Base-by-base conservation (phyloP, 2,329 filamentous ascomycete genomes). In the Colletotrichum echinochloae region DNA sequence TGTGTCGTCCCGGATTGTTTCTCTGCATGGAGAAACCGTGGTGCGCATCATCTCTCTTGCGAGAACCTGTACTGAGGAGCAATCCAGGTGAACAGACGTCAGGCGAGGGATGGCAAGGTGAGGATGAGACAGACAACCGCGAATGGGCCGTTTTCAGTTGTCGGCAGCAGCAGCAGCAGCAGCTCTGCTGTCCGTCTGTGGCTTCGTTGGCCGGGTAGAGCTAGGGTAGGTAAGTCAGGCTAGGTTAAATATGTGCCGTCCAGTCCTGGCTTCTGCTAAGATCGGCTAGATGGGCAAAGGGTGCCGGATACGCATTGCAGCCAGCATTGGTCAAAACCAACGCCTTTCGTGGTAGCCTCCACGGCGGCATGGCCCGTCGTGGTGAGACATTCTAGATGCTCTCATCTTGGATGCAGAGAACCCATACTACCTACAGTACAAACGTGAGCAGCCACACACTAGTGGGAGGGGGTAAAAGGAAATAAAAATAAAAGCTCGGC, bases 401-500 rank as follows among this genome's bases (percentile, higher is more conserved):
- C 33, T 66, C 46, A 30, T 56, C 33, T 46, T 56, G n/a, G 37
- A 49, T 62, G 44, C 44, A 63, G 66, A 52, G 44, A n/a, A 52
- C 5, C 44, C 20, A 23, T 46, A 33, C 30, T 8, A n/a, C n/a
- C n/a, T n/a, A n/a, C n/a, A n/a, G n/a, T n/a, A 44, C 41, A n/a
- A 44, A n/a, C 12, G n/a, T 61, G 33, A 51, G 51, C 49, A 52
- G 55, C 55, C 20, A 23, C 23, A 18, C 14, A 20, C 39, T 20
- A 35, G 35, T 35, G 35, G 35, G 63, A 44, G 60, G 33, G 55
- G 48, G 48, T 26, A 37, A 12, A 1, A 14, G n/a, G n/a, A n/a
- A n/a, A n/a, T n/a, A n/a, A n/a, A n/a, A n/a, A n/a, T n/a, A 5
- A 51, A 41, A 62, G 57, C 64, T 63, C 67, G 67, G 64, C 64